Conservation (phyloP, 805 yeast species). For the Tetrapisispora taiwanensis region DNA sequence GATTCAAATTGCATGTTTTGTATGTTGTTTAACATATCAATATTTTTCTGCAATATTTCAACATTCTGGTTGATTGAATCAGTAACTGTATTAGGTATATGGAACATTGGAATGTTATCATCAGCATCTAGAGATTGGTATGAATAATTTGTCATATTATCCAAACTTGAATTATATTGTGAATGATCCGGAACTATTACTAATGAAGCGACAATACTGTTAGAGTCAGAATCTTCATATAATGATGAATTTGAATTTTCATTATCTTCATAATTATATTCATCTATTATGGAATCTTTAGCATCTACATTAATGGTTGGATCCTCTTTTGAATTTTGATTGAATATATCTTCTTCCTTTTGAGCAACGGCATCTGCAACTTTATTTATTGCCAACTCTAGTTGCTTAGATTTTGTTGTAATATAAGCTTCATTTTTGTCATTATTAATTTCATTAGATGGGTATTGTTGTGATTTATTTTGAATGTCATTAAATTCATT, state of each 20-base stretch:
- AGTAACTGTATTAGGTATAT: too few species aligned
- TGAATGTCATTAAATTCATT: too few species aligned
- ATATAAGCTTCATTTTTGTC: background rate
- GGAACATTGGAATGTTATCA: too few species aligned
- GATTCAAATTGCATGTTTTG: background rate
- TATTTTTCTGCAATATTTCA: background rate
- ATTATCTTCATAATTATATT: background rate
- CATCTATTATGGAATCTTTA: too few species aligned
- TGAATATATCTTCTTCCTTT: background rate
- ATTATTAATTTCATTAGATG: background rate
- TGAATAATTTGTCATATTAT: constrained; percentile 2
- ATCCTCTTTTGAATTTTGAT: background rate
- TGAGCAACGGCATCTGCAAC: background rate
- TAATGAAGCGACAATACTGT: constrained; percentile 1
- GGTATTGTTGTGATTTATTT: too few species aligned
- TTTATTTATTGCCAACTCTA: background rate
- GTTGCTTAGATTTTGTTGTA: background rate
- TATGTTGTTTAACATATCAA: background rate
- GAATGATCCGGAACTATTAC: background rate
- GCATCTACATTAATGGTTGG: too few species aligned
- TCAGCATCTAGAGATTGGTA: background rate
- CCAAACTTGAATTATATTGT: constrained; percentile 1
- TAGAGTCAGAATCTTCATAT: constrained; percentile 2
- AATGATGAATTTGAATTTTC: background rate
- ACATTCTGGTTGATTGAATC: background rate